A percentile compares a stretch with the other conserved stretches of the same genome.
These are phyloP conservation scores for Colletotrichum sp. DNA, from an alignment of 2,329 filamentous ascomycete genomes.

Conservation along the genomic window DNA sequence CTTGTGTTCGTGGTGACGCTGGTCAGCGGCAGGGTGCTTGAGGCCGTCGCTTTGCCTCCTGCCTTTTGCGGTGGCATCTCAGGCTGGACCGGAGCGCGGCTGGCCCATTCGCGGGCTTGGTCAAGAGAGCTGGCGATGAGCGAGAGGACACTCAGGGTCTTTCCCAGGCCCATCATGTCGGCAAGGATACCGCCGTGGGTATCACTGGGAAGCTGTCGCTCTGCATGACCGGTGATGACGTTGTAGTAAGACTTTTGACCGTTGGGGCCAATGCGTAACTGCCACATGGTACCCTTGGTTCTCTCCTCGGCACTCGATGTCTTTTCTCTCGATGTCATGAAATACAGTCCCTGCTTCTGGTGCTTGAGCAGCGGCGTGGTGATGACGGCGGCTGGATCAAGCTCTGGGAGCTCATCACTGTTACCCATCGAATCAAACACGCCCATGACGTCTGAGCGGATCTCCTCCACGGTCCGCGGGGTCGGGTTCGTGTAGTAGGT, in stretches of 20 bases:
- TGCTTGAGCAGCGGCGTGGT: conserved; percentile 77
- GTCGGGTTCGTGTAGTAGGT: conserved; percentile 31
- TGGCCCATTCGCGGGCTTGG: conserved; percentile 67
- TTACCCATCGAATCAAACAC: conserved; percentile 87
- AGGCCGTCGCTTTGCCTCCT: conserved; percentile 38
- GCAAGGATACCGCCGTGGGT: conserved; percentile 77
- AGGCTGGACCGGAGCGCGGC: conserved; percentile 55
- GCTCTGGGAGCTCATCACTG: conserved; percentile 75
- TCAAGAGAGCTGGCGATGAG: conserved; percentile 71
- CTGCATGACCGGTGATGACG: conserved; percentile 78
- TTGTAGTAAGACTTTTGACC: conserved; percentile 74
- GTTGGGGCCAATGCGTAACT: conserved; percentile 54
- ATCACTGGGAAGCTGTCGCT: conserved; percentile 65
- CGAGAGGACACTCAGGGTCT: conserved; percentile 84
- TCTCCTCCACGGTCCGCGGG: conserved; percentile 79
- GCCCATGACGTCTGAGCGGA: conserved; percentile 80
- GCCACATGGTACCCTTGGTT: conserved; percentile 79
- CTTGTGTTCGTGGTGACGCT: conserved; percentile 70
- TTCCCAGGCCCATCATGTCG: conserved; percentile 90
- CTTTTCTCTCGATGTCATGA: conserved; percentile 82
- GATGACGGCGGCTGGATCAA: conserved; percentile 67
- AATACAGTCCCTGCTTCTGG: conserved; percentile 88
- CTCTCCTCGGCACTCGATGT: conserved; percentile 60
- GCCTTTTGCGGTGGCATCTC: conserved; percentile 40
- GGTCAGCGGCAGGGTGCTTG: conserved; percentile 52